A percentile compares a stretch with the other conserved stretches of the same genome.
Evolutionary conservation across 768 basidiomycete species (phyloP).

Genomic region (Lactifluus subvellereus): DNA sequence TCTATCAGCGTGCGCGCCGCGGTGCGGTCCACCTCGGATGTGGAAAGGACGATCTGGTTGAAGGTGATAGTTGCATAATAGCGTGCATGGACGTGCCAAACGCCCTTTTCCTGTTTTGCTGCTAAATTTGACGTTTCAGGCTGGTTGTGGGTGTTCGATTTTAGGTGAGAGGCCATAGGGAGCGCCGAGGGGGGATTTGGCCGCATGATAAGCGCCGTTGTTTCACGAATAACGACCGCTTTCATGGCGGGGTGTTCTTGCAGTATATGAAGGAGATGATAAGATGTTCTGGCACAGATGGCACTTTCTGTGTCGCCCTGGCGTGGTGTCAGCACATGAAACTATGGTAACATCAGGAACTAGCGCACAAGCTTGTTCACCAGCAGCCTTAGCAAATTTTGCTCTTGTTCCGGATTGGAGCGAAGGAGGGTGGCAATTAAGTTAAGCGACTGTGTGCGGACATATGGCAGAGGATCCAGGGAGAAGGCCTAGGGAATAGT

Average conservation of each 20-base stretch:
- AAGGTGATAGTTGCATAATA: conserved; percentile 94
- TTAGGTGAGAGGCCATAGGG: conserved; percentile 7
- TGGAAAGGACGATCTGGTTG: conserved; percentile 79
- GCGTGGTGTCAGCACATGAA: background rate
- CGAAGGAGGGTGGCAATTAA: conserved; percentile 75
- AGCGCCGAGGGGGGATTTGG: conserved; percentile 40
- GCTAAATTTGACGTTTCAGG: conserved; percentile 34
- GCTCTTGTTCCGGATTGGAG: conserved; percentile 94
- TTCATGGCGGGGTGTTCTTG: conserved; percentile 95
- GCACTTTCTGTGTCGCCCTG: conserved; percentile 88
- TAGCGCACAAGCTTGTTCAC: conserved; percentile 84
- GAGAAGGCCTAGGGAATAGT: conserved; percentile 53
- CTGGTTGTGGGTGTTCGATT: conserved; percentile 44
- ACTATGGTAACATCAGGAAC: background rate
- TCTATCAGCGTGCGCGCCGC: conserved; percentile 78
- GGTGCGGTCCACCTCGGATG: conserved; percentile 54
- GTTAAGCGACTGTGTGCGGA: conserved; percentile 22
- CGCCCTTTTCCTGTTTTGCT: conserved; percentile 35
- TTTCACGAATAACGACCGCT: conserved; percentile 78
- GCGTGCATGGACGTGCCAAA: conserved; percentile 63
- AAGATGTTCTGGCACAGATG: conserved; percentile 84
- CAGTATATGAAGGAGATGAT: conserved; percentile 82
- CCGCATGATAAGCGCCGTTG: conserved; percentile 70
- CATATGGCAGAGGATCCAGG: conserved; percentile 46
- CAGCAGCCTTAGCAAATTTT: conserved; percentile 86